phyloP scores from a whole-genome alignment of 2,329 filamentous ascomycete genomes.

The Cladosporium austrohemisphaericum region DNA sequence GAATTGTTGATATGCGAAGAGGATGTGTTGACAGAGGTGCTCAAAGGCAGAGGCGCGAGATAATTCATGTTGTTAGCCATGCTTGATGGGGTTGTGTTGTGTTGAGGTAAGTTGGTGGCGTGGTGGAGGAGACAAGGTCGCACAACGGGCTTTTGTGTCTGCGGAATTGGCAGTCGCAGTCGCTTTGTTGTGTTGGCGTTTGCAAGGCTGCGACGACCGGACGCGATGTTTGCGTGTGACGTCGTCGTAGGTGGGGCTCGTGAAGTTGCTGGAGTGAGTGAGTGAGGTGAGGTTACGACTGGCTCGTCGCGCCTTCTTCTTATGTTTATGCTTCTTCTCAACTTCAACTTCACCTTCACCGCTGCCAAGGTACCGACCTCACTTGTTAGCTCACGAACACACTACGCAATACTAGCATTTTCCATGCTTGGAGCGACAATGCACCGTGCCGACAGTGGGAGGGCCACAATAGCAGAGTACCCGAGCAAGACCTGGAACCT shows the following conservation, averaged over 20 bases:
- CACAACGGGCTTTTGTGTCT: not conserved
- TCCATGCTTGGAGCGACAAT: no score
- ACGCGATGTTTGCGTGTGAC: not conserved
- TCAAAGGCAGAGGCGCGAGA: not conserved
- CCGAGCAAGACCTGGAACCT: no score
- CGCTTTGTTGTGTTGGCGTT: not conserved
- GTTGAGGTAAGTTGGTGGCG: not conserved
- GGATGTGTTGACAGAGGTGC: not conserved
- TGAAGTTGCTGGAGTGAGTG: not conserved
- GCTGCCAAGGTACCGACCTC: no score
- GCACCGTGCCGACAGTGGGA: no score
- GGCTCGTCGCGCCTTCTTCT: not conserved
- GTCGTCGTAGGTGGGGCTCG: not conserved
- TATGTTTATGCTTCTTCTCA: no score
- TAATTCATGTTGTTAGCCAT: not conserved
- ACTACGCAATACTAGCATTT: no score
- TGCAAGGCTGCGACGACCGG: no score
- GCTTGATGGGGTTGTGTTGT: not conserved
- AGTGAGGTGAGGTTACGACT: conserved; percentile 1
- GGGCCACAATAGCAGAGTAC: no score
- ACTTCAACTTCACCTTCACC: no score
- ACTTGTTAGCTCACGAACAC: no score
- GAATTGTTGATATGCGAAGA: not conserved
- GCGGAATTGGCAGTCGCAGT: not conserved
- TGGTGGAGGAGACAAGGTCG: no score